These are phyloP conservation scores for Chytridium lagenaria DNA, from an alignment of 371 early-diverging fungal species.

Conservation along the genomic window DNA sequence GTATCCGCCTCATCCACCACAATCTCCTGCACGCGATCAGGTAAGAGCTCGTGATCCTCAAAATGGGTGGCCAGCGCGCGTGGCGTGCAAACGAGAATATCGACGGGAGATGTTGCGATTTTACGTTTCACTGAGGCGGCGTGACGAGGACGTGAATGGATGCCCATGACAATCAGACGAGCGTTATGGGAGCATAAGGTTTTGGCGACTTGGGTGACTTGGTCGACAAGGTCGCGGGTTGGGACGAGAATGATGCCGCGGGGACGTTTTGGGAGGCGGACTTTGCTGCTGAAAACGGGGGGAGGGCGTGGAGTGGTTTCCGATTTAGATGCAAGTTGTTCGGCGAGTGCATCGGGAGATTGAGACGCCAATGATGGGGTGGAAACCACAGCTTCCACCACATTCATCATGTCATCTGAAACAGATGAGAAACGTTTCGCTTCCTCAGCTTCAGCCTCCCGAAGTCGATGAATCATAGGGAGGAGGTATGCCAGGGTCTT, in stretches of 20 bases:
- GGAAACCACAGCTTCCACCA: constrained; percentile 28
- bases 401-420: constrained; percentile 29
- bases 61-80: constrained; percentile 55
- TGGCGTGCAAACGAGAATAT: constrained; percentile 86
- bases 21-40: constrained; percentile 66
- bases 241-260: constrained; percentile 95
- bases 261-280: constrained; percentile 62
- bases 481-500: constrained; percentile 63
- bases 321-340: constrained; percentile 47
- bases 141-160: constrained; percentile 25
- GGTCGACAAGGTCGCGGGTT: constrained; percentile 90
- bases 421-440: constrained; percentile 2
- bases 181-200: constrained; percentile 69
- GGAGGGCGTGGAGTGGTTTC: too few species aligned
- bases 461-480: constrained; percentile 59
- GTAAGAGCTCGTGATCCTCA: constrained; percentile 57
- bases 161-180: constrained; percentile 61
- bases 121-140: constrained; percentile 8
- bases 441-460: constrained; percentile 47
- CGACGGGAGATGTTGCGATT: constrained; percentile 62
- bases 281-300: constrained; percentile 22
- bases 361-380: not conserved
- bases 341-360: constrained; percentile 35
- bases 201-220: constrained; percentile 70
- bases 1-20: constrained; percentile 95